Evolutionary conservation across 768 basidiomycete genomes (phyloP).

Genomic region (Boletus eberwhitei): DNA sequence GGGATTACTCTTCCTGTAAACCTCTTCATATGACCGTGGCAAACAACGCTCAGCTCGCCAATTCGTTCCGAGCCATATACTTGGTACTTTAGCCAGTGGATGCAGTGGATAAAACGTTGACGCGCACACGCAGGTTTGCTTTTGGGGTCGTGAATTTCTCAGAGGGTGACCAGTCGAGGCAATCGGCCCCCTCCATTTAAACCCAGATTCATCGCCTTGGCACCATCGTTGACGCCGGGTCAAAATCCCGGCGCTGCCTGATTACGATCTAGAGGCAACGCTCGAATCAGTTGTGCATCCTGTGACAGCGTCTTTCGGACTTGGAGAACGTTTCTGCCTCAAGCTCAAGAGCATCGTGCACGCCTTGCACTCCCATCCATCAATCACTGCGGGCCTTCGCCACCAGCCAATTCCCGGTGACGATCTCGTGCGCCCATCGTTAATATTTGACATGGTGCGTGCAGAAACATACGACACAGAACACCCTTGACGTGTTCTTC

Average conservation of each 20-base stretch:
- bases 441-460: constrained; percentile 11
- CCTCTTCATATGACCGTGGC: constrained; percentile 21
- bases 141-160: neutral
- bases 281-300: neutral
- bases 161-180: neutral
- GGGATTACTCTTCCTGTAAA: constrained; percentile 31
- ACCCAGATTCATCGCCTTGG: neutral
- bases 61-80: neutral
- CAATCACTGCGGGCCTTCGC: constrained; percentile 28
- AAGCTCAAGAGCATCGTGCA: constrained; percentile 12
- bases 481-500: constrained; percentile 23
- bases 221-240: neutral
- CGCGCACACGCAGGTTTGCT: neutral
- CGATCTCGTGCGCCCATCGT: constrained; percentile 18
- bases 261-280: constrained; percentile 6
- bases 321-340: constrained; percentile 28
- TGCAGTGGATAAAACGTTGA: neutral
- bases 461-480: constrained; percentile 7
- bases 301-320: constrained; percentile 21
- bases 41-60: constrained; percentile 7
- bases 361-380: constrained; percentile 14
- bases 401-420: constrained; percentile 26
- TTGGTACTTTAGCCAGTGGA: neutral
- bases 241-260: constrained; percentile 2
- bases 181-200: constrained; percentile 2